These are phyloP conservation scores for Teratosphaeriaceae sp. DNA, from an alignment of 2,329 filamentous ascomycete genomes.

Conservation along the genomic window DNA sequence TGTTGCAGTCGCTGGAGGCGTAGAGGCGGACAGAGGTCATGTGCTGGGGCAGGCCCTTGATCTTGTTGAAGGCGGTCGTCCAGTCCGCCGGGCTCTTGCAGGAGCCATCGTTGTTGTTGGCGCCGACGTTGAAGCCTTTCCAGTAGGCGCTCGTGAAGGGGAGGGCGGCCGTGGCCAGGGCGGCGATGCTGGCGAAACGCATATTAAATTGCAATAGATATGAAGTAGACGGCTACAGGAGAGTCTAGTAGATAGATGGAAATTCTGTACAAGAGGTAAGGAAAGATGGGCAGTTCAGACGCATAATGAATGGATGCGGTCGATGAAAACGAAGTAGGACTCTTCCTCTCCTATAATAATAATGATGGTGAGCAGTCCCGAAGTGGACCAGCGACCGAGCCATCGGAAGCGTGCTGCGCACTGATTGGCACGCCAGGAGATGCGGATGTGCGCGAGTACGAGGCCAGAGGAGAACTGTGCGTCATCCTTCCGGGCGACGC, in stretches of 20 bases:
- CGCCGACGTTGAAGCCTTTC: conserved; percentile 38
- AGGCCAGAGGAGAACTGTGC: background rate
- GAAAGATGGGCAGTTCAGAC: background rate
- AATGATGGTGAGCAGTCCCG: background rate
- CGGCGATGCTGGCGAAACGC: conserved; percentile 24
- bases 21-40: conserved; percentile 59
- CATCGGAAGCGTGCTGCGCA: background rate
- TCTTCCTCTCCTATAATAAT: too few species aligned
- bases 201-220: conserved; percentile 13
- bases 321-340: background rate
- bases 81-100: conserved; percentile 35
- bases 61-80: conserved; percentile 30
- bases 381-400: background rate
- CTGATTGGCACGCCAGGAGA: background rate
- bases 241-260: too few species aligned
- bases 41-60: conserved; percentile 41
- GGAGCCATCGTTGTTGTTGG: conserved; percentile 33
- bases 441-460: background rate
- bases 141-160: conserved; percentile 32
- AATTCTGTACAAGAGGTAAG: background rate
- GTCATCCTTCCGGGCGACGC: background rate
- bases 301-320: background rate
- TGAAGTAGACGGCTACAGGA: background rate
- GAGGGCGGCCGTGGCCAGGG: conserved; percentile 28
- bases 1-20: conserved; percentile 53